phyloP scores from a whole-genome alignment of 495 filamentous ascomycete genomes.

The Neurospora sp. region DNA sequence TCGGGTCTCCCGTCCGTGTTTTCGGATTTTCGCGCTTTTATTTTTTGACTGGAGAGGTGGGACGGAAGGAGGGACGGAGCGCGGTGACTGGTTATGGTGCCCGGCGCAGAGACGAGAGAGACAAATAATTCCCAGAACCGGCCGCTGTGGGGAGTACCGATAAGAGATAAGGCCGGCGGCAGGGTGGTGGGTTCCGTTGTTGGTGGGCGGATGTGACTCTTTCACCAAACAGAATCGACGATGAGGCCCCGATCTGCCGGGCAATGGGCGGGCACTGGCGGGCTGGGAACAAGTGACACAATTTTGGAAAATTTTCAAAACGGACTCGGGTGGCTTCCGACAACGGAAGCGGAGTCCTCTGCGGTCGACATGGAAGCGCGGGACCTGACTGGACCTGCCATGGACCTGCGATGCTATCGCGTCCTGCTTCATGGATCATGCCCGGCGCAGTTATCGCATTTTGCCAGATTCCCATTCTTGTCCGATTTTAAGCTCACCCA shows the following conservation, averaged over 20 bases:
- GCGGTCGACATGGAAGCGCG: not conserved
- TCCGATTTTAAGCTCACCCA: not conserved
- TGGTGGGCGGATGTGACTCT: constrained; percentile 12
- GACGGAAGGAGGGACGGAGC: not conserved
- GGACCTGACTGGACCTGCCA: not conserved
- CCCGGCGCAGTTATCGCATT: not conserved
- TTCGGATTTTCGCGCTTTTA: constrained; percentile 2
- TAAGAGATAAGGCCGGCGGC: constrained; percentile 16
- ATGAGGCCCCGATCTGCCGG: not conserved
- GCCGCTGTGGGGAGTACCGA: constrained; percentile 14
- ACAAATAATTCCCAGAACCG: constrained; percentile 11
- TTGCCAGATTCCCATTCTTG: not conserved
- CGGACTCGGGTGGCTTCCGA: constrained; percentile 2
- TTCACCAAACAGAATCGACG: constrained; percentile 1
- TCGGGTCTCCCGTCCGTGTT: constrained; percentile 9
- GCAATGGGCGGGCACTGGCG: not conserved
- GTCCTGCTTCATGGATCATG: not conserved
- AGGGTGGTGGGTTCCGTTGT: not conserved
- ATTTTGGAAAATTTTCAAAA: constrained; percentile 6
- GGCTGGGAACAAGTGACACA: constrained; percentile 1
- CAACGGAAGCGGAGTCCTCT: constrained; percentile 3
- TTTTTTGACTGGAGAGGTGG: constrained; percentile 4
- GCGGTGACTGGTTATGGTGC: not conserved
- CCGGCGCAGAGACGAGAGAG: constrained; percentile 1
- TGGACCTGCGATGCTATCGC: not conserved